Base-by-base conservation (phyloP, 140 eudicot genomes). In the Flaveria floridana region DNA sequence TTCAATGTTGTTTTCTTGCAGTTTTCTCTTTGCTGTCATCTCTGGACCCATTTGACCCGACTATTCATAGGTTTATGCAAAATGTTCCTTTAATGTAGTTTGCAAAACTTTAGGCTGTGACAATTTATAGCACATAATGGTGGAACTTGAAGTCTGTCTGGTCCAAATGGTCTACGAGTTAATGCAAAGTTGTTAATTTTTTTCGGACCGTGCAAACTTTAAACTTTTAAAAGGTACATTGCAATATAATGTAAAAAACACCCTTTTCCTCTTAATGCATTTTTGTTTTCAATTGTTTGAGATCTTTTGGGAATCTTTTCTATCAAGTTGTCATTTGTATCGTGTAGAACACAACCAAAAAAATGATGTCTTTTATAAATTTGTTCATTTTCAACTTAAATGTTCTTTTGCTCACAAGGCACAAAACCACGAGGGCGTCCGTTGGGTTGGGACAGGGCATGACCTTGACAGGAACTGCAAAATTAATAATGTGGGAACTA, bases 281-380 rank as follows among this genome's bases (percentile, higher is more conserved):
- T 16, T 66, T 20, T 41, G 41, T 8, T 9, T 42, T 42, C 1
- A 8, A 18, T 67, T 41, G 37, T 10, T 41, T 66, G 53, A 41
- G 42, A 66, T 41, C 53, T 65, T 39, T 26, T 16, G 39, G 30
- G 52, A 65, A 34, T 66, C 50, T 41, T 42, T 37, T 67, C 10
- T 20, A 67, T 67, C 72, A 41, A 41, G 72, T 18, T 66, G 71
- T 18, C 34, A 66, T 20, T 66, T 66, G 72, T 67, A 18, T 67
- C 5, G 10, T 12, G 18, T 28, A 7, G 72, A 3, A 67, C n/a
- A 65, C 50, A 65, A 34, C 25, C 65, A 59, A 65, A 34, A 58
- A 65, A n/a, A n/a, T 65, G 15, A 23, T 34, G 50, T 65, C 46
- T 65, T 37, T 64, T 34, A 37, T 65, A 4, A 14, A 14, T 63